phyloP scores from a whole-genome alignment of 257 asterid genomes.

The Paraleonurus japonicus region DNA sequence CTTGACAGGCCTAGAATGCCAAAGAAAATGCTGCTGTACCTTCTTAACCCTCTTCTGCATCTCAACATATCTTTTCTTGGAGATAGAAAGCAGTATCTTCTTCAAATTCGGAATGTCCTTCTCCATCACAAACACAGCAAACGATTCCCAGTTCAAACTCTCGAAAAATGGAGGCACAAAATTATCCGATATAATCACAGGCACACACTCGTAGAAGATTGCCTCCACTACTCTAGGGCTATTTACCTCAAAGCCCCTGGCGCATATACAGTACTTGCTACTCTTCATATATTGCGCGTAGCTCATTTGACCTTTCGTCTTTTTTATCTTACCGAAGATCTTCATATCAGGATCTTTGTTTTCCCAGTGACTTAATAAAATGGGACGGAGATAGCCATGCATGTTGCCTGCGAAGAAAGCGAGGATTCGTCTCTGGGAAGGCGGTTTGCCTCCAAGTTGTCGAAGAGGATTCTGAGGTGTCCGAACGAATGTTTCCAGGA shows the following conservation, averaged over 20 bases:
- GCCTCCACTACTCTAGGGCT: slow-evolving; percentile 99
- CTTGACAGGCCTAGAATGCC: slow-evolving; percentile 77
- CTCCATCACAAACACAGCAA: slow-evolving; percentile 76
- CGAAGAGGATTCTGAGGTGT: slow-evolving; percentile 57
- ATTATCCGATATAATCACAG: slow-evolving; percentile 91
- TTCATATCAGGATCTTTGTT: slow-evolving; percentile 84
- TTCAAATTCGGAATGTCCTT: slow-evolving; percentile 76
- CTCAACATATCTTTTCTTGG: slow-evolving; percentile 49
- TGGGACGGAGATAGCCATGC: slow-evolving; percentile 94
- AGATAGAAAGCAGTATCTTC: slow-evolving; percentile 57
- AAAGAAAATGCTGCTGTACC: slow-evolving; percentile 88
- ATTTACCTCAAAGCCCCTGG: slow-evolving; percentile 80
- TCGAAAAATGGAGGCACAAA: slow-evolving; percentile 85
- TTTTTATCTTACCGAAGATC: slow-evolving; percentile 51
- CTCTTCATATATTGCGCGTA: slow-evolving; percentile 84
- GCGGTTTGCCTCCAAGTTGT: slow-evolving; percentile 74
- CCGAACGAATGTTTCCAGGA: slow-evolving; percentile 68
- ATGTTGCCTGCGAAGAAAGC: slow-evolving; percentile 93
- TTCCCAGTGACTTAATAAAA: slow-evolving; percentile 65
- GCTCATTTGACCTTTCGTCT: slow-evolving; percentile 45
- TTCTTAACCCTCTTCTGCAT: slow-evolving; percentile 75
- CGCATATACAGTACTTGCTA: slow-evolving; percentile 91
- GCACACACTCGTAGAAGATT: slow-evolving; percentile 85
- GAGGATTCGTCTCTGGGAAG: slow-evolving; percentile 56
- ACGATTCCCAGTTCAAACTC: slow-evolving; percentile 81